phyloP scores from a whole-genome alignment of 441 rosid species.

The Erodium trifolium region DNA sequence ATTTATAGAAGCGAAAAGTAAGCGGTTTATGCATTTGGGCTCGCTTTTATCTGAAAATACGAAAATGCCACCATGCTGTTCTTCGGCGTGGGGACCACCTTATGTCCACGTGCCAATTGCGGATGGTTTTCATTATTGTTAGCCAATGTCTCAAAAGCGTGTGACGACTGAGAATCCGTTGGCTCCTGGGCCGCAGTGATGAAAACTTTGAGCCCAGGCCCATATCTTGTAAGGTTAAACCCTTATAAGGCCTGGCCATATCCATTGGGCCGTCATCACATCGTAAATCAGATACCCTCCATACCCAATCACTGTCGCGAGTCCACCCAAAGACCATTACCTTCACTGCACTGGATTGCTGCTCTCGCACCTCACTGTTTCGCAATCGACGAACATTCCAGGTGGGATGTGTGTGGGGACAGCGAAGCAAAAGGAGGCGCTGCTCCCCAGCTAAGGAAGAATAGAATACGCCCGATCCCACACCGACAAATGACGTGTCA shows the following conservation, averaged over 20 bases:
- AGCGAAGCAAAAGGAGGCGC: constrained; percentile 5
- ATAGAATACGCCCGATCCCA: background rate
- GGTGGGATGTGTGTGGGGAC: constrained; percentile 1
- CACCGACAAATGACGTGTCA: background rate
- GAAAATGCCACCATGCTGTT: background rate
- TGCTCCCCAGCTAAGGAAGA: background rate
- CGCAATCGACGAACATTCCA: constrained; percentile 8
- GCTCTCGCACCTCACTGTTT: background rate
- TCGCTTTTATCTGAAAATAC: background rate
- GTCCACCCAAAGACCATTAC: background rate
- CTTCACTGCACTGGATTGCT: background rate
- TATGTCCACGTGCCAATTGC: background rate
- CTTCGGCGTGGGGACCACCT: background rate
- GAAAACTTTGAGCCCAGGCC: too few species aligned
- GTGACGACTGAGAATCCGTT: too few species aligned
- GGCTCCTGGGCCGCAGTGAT: too few species aligned
- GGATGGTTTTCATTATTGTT: too few species aligned
- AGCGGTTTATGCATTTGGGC: background rate
- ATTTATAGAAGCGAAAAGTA: background rate
- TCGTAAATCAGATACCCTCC: too few species aligned
- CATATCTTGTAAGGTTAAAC: too few species aligned
- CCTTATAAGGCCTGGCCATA: too few species aligned
- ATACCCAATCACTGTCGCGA: background rate
- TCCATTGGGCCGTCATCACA: too few species aligned
- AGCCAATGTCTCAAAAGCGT: too few species aligned